phyloP scores from a whole-genome alignment of 2,329 filamentous ascomycete species.

The Sporothrix curviconia region DNA sequence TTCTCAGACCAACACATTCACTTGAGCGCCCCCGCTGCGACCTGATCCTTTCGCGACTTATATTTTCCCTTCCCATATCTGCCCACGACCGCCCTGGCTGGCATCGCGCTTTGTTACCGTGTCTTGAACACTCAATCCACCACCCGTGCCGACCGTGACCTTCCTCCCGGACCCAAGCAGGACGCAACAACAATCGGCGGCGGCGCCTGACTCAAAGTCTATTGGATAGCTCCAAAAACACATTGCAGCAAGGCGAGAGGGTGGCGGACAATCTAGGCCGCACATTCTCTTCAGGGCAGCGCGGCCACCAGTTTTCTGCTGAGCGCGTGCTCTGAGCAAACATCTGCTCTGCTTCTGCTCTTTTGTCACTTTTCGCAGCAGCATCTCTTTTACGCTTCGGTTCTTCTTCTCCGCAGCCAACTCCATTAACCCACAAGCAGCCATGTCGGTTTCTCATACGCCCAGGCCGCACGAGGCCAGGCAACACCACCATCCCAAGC shows the following conservation, averaged over 20 bases:
- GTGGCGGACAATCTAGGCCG: slow-evolving; percentile 9
- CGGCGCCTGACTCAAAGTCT: neutral
- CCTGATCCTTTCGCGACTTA: neutral
- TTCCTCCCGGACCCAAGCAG: neutral
- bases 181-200: slow-evolving; percentile 1
- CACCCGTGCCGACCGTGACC: slow-evolving; percentile 2
- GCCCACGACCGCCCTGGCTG: neutral
- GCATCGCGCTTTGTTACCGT: neutral
- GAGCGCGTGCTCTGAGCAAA: neutral
- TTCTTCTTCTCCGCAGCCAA: neutral
- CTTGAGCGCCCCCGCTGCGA: neutral
- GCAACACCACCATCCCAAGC: slow-evolving; percentile 35
- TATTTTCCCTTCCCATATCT: no score
- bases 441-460: slow-evolving; percentile 77
- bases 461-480: slow-evolving; percentile 86
- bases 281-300: neutral
- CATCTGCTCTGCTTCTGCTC: neutral
- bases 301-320: neutral
- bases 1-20: neutral
- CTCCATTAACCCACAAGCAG: neutral
- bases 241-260: slow-evolving; percentile 5
- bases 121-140: neutral
- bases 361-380: neutral
- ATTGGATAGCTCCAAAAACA: neutral
- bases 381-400: neutral